Base-by-base conservation (phyloP, 805 yeast genomes). In the Jamesozyma lodderae region DNA sequence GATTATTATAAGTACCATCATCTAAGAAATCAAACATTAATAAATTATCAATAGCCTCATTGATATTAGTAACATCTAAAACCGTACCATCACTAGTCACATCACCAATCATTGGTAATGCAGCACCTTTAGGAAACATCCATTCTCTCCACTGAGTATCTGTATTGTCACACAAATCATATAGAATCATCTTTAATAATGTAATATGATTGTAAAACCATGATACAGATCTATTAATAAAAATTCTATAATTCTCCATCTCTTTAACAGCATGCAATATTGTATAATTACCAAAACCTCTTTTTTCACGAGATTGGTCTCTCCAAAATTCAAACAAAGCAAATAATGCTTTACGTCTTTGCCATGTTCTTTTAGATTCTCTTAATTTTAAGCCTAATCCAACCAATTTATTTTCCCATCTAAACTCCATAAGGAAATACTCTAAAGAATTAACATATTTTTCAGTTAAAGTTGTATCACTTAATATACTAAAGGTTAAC, bases 121-220 rank as follows among this genome's bases (percentile, higher is more conserved):
- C 36, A 20, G 44, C 35, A 16, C 42, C 47, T 34, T 43, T 48
- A 14, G 57, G 55, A 30, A 50, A 58, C 64, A 59, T 59, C 64
- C 64, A 59, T 32, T 58, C 63, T 38, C 64, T 52, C 63, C 64
- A 58, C 26, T 57, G 60, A 6, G 59, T 48, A n/a, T 47, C 51
- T 2, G 51, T 46, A 33, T 57, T 55, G 34, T 57, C 60, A 45
- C 62, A 57, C 17, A 59, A 44, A 42, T 59, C 64, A 38, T 53
- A 59, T 13, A 59, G 41, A 18, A 58, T 56, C 61, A 59, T 58
- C 40, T 58, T 59, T 20, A 59, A 47, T 25, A 59, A 38, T 0
- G 64, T 59, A 19, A 59, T 58, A 41, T 59, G 64, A 40, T 59
- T 59, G 38, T 59, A 59, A 30, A 59, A 59, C 64, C 64, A 59